phyloP scores from a whole-genome alignment of 495 filamentous ascomycete species.

The Hyaloscypha variabilis region DNA sequence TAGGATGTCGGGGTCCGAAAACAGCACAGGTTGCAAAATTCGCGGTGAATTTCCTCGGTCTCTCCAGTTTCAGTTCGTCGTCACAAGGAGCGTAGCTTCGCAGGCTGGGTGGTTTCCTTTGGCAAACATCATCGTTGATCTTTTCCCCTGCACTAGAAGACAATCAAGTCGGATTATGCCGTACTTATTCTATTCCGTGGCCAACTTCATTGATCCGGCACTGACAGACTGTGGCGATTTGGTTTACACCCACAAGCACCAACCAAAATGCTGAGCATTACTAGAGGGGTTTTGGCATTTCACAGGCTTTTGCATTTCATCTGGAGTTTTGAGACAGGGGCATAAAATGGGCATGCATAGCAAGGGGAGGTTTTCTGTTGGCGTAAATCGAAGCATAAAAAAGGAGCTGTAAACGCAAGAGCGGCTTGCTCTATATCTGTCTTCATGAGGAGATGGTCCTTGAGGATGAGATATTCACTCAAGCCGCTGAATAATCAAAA shows the following conservation, averaged over 20 bases:
- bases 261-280: not conserved
- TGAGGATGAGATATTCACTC: not conserved
- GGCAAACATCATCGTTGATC: slow-evolving; percentile 17
- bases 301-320: slow-evolving; percentile 25
- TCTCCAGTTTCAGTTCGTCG: slow-evolving; percentile 17
- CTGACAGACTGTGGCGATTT: slow-evolving; percentile 14
- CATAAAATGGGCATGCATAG: not conserved
- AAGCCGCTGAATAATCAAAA: slow-evolving; percentile 1
- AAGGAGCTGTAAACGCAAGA: not conserved
- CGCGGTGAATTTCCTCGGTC: slow-evolving; percentile 5
- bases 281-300: slow-evolving; percentile 7
- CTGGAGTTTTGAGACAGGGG: not conserved
- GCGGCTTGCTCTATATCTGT: not conserved
- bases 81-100: slow-evolving; percentile 22
- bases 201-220: slow-evolving; percentile 22
- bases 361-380: not conserved
- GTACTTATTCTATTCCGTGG: slow-evolving; percentile 12
- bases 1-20: slow-evolving; percentile 27
- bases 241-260: slow-evolving; percentile 13
- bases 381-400: not conserved
- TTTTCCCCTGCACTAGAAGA: slow-evolving; percentile 31
- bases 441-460: not conserved
- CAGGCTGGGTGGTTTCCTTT: slow-evolving; percentile 27
- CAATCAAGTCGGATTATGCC: slow-evolving; percentile 33
- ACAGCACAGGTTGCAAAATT: slow-evolving; percentile 2